Conservation (phyloP, 2,329 filamentous ascomycete genomes). For the Pseudofabraea citricarpa region DNA sequence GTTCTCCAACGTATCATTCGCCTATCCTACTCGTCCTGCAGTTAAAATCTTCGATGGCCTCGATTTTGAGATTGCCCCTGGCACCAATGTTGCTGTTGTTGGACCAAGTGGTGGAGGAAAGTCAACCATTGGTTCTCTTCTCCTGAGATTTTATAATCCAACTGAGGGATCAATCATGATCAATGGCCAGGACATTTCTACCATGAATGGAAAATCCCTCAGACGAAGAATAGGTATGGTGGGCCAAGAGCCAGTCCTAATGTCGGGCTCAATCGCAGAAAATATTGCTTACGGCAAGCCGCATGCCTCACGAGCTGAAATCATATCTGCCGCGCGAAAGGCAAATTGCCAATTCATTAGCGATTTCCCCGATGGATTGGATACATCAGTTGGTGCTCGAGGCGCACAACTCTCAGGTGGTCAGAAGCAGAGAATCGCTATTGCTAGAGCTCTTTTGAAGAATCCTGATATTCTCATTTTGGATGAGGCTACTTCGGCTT, state of each 20-base stretch:
- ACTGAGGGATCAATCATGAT: constrained; percentile 74
- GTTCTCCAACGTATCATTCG: constrained; percentile 81
- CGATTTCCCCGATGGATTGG: constrained; percentile 92
- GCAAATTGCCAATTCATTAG: constrained; percentile 97
- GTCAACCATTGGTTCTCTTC: constrained; percentile 86
- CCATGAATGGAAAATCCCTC: constrained; percentile 90
- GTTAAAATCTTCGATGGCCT: constrained; percentile 87
- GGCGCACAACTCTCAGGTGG: constrained; percentile 93
- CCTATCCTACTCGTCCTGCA: constrained; percentile 89
- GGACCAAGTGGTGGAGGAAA: constrained; percentile 95
- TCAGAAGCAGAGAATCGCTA: constrained; percentile 97
- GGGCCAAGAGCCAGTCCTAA: constrained; percentile 89
- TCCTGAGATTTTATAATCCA: constrained; percentile 88
- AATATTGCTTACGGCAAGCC: constrained; percentile 92
- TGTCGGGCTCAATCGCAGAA: constrained; percentile 78
- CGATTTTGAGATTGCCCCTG: constrained; percentile 86
- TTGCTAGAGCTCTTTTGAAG: constrained; percentile 90
- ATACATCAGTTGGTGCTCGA: constrained; percentile 87
- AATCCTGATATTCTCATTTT: constrained; percentile 95
- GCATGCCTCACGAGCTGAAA: constrained; percentile 70
- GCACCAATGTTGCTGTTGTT: constrained; percentile 93
- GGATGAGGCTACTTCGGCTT: constrained; percentile 91
- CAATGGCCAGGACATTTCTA: constrained; percentile 75
- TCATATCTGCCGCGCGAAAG: constrained; percentile 79
- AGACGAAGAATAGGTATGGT: constrained; percentile 92